Base-by-base conservation (phyloP, 495 filamentous ascomycete genomes). In the Cenococcum geophilum region DNA sequence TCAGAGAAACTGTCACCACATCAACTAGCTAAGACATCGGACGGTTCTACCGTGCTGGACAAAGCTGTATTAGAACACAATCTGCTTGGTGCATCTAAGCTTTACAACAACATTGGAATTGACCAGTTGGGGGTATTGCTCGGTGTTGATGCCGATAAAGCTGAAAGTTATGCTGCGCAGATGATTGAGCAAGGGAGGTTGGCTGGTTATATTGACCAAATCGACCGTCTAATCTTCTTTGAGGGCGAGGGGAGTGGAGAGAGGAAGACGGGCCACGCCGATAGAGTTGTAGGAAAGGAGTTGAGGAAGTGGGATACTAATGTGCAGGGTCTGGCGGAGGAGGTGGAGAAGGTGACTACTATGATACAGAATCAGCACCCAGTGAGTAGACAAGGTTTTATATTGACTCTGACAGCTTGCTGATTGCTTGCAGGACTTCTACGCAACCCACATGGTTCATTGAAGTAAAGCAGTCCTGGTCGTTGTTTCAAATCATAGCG, bases 11-110 rank as follows among this genome's bases (percentile, higher is more conserved):
- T 98, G 21, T 80, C 82, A 23, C 87, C 88, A 11, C 93, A 98
- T 73, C 93, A 98, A 75, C 83, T 96, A 0, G 93, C 93, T 22
- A 80, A 80, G 47, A 96, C 90, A 1, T 79, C 87, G 3, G 93
- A 98, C 72, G 93, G 95, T 10, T 86, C 83, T 3, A 98, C 93
- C 5, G 93, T 98, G 5, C 81, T 97, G n/a, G 86, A 89, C 62
- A 91, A 90, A 70, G 93, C 93, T 1, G 90, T 97, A 9, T 84
- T 96, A 23, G 93, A 98, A 73, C 93, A 98, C 74, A 98, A 98
- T 69, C 80, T 98, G 6, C 82, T 96, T 11, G 91, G 84, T 23
- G 88, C 85, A 0, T 93, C 89, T 20, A 84, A 86, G 58, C 77
- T 98, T 14, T 98, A 97, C 72, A 84, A 81, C 70, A 97, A 97